Base-by-base conservation (phyloP, 495 filamentous ascomycete genomes). In the Schizothecium vesticola region DNA sequence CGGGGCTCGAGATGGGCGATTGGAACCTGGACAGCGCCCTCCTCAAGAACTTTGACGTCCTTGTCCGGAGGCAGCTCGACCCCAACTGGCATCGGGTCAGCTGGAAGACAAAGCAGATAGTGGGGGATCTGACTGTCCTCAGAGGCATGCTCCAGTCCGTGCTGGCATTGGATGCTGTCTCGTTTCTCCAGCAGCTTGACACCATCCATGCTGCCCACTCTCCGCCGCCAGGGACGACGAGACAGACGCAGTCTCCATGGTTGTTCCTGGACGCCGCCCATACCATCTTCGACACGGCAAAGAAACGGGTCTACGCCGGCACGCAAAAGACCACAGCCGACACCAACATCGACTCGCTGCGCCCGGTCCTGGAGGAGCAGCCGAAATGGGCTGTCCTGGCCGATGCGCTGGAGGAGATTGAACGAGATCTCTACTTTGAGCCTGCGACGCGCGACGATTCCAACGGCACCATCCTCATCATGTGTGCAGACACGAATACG, bases 41-140 rank as follows among this genome's bases (percentile, higher is more conserved):
- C 65, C 91, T 97, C 69, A 91, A 89, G 76, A 94, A 90, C 71
- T 99, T 99, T 76, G 96, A 98, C 77, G 83, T 92, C 36, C 88
- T 94, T 67, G 88, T 99, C 61, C 82, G 93, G 61, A 88, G 94
- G 72, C 95, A 99, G 77, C 81, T 99, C 16, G 94, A 98, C 74
- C 93, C 94, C 7, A 93, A 97, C 66, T 99, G 95, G 95, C 95
- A 99, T 79, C 86, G 96, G 65, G 91, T 97, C 55, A 97, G 91
- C 77, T 97, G 92, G 84, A 92, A 92, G 75, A 97, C 96, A 11
- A 91, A 89, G 75, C 93, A 97, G 76, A 96, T 99, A 70, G 95
- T 94, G 33, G 89, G 87, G 73, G 95, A 98, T 76, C 80, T 99
- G 69, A 90, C 88, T 4, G 88, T 96, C 23, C 86, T 99, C 25